phyloP scores from a whole-genome alignment of 2,329 filamentous ascomycete species.

The Fusarium stilboides region DNA sequence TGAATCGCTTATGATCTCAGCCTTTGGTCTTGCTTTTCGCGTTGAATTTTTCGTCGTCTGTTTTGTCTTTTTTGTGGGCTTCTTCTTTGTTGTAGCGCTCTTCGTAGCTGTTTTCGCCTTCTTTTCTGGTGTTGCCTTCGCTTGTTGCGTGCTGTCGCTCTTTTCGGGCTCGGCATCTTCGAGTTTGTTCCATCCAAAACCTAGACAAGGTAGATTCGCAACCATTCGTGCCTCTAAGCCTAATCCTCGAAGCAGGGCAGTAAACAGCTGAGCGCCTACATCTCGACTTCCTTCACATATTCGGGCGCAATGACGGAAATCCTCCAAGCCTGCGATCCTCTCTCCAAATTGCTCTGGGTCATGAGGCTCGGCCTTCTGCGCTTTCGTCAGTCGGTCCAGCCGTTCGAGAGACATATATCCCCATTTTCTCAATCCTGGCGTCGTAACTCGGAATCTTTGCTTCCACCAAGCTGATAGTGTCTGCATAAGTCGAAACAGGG shows the following conservation, averaged over 20 bases:
- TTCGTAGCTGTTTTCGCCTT: slow-evolving; percentile 21
- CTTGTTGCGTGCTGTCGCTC: slow-evolving; percentile 40
- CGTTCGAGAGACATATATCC: slow-evolving; percentile 87
- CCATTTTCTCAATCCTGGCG: slow-evolving; percentile 87
- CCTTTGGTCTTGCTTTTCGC: slow-evolving; percentile 28
- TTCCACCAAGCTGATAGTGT: slow-evolving; percentile 90
- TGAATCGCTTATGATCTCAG: slow-evolving; percentile 56
- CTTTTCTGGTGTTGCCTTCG: slow-evolving; percentile 6
- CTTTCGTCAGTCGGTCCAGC: slow-evolving; percentile 80
- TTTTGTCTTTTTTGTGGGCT: slow-evolving; percentile 27
- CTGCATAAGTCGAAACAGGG: slow-evolving; percentile 82
- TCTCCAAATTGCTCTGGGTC: slow-evolving; percentile 82
- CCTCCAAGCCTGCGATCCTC: slow-evolving; percentile 74
- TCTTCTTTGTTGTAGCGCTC: slow-evolving; percentile 5
- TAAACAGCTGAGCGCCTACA: slow-evolving; percentile 90
- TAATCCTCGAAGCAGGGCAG: slow-evolving; percentile 83
- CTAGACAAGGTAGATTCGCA: slow-evolving; percentile 85
- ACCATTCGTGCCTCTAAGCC: slow-evolving; percentile 88
- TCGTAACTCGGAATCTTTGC: slow-evolving; percentile 82
- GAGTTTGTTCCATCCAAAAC: slow-evolving; percentile 90
- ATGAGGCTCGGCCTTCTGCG: slow-evolving; percentile 74
- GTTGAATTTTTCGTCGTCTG: slow-evolving; percentile 35
- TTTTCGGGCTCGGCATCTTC: slow-evolving; percentile 80
- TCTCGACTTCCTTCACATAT: slow-evolving; percentile 86
- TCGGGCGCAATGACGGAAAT: slow-evolving; percentile 79